Conservation (phyloP, 2,329 filamentous ascomycete genomes). For the Cytospora paraplurivora region DNA sequence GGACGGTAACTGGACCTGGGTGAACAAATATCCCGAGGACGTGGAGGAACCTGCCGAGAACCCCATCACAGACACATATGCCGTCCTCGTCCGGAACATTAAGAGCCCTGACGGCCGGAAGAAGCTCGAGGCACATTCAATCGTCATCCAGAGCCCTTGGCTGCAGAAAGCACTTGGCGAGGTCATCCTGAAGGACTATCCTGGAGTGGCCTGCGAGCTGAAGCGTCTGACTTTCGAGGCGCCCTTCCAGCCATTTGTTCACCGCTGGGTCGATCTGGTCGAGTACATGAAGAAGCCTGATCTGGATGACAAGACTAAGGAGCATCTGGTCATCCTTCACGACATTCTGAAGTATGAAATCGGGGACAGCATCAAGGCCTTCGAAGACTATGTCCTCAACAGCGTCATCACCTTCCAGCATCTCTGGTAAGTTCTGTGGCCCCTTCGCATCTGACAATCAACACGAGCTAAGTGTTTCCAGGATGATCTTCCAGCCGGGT, state of each 20-base stretch:
- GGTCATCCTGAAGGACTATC: conserved; percentile 56
- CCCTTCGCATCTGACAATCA: background rate
- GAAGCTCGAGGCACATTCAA: conserved; percentile 61
- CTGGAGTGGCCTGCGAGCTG: conserved; percentile 60
- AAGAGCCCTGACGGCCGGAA: conserved; percentile 61
- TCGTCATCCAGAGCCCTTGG: conserved; percentile 64
- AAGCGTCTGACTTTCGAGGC: conserved; percentile 62
- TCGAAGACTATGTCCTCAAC: conserved; percentile 54
- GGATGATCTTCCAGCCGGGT: conserved; percentile 53
- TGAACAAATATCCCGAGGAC: conserved; percentile 56
- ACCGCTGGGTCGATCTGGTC: conserved; percentile 60
- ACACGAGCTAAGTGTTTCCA: background rate
- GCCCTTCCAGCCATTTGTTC: conserved; percentile 65
- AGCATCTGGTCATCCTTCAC: conserved; percentile 51
- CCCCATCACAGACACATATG: conserved; percentile 62
- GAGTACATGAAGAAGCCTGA: conserved; percentile 44
- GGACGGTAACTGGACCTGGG: conserved; percentile 56
- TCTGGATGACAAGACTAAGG: conserved; percentile 46
- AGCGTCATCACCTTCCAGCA: conserved; percentile 56
- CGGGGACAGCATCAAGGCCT: conserved; percentile 50
- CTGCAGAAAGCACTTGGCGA: conserved; percentile 58
- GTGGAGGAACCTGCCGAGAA: conserved; percentile 61
- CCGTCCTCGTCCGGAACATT: conserved; percentile 60
- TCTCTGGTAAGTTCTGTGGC: conserved; percentile 41
- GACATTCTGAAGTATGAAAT: conserved; percentile 54